A percentile compares a stretch with the other conserved stretches of the same genome.
Conservation (phyloP, 148 eudicot genomes). For the Rhododendron kiyosumense region DNA sequence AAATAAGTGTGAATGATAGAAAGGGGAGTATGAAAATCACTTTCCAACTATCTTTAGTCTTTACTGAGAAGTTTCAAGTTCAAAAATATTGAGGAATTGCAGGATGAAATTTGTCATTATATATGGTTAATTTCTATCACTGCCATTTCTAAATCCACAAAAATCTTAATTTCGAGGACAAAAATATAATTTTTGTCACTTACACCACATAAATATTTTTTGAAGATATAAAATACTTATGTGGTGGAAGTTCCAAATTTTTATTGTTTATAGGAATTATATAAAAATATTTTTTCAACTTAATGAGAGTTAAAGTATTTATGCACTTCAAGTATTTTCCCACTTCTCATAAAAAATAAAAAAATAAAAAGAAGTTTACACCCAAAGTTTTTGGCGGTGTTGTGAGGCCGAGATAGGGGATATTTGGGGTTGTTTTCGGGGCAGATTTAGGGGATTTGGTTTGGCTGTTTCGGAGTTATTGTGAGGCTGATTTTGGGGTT, state of each 20-base stretch:
- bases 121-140: background rate
- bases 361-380: too few species aligned
- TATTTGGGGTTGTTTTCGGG: background rate
- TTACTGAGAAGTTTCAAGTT: background rate
- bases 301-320: background rate
- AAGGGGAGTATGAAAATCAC: too few species aligned
- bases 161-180: background rate
- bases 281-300: background rate
- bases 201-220: too few species aligned
- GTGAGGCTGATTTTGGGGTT: background rate
- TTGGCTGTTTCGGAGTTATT: background rate
- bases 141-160: background rate
- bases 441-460: background rate
- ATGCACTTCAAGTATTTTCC: background rate
- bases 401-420: background rate
- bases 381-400: too few species aligned
- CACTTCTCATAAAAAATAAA: background rate
- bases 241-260: too few species aligned
- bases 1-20: too few species aligned
- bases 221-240: too few species aligned
- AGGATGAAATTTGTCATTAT: background rate
- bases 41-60: too few species aligned
- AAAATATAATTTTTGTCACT: background rate
- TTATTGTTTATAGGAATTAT: too few species aligned
- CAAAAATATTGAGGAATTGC: background rate